Base-by-base conservation (phyloP, 2,329 filamentous ascomycete genomes). In the Escovopsis sp. region DNA sequence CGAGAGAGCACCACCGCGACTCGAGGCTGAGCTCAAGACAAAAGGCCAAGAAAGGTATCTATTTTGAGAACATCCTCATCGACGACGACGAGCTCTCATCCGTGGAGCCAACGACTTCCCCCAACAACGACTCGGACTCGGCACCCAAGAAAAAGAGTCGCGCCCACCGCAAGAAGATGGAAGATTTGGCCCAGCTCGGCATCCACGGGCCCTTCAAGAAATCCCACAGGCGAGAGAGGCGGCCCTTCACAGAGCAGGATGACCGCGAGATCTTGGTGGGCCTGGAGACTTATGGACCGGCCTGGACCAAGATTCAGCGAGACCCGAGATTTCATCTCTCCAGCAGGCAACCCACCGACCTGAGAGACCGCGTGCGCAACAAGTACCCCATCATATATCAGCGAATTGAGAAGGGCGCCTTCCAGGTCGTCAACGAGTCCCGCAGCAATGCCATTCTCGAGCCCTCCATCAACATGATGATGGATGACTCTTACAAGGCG, bases 271-370 rank as follows among this genome's bases (percentile, higher is more conserved):
- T 81, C 37, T 61, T 80, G 1, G 64, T 73, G 45, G 77, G 77
- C 0, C 69, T 79, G 33, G 62, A 74, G 34, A 53, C 66, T 4
- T 78, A 80, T 52, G 77, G 77, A 1, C 73, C 76, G 8, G 69
- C 74, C 8, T 81, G 77, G 77, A 78, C 75, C 41, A 75, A 72
- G 55, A 81, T 81, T 18, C 75, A 78, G 53, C 67, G 75, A 33
- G 75, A 81, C 46, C 58, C 69, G 12, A 64, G 64, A 26, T 78
- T 75, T 56, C 64, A 75, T 45, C 60, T 81, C n/a, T 67, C 70
- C 4, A 71, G 57, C 45, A 64, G 77, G 37, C 72, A 77, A 48
- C 75, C 77, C 1, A 81, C 76, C 0, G 77, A 81, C 51, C 56
- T 81, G 41, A 65, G 77, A 47, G 77, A 81, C 48, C 67, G 77